phyloP scores from a whole-genome alignment of 2,329 filamentous ascomycete species.

The Colletotrichum trifolii region DNA sequence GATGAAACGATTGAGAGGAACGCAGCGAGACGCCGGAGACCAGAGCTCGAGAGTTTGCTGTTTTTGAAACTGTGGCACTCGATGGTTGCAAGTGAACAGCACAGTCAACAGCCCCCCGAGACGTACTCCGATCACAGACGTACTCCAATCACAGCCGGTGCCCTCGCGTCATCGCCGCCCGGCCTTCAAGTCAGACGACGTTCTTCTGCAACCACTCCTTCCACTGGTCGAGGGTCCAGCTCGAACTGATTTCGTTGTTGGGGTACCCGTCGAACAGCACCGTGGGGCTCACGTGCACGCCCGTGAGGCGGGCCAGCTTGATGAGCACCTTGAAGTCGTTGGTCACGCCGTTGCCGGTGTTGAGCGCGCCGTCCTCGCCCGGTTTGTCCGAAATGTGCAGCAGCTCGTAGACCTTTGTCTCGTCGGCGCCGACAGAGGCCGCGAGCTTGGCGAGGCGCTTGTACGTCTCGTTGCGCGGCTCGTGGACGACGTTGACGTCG shows the following conservation, averaged over 20 bases:
- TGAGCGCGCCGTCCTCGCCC: conserved; percentile 74
- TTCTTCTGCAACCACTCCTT: conserved; percentile 79
- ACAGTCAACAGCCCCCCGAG: too few relatives aligned
- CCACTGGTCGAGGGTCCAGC: conserved; percentile 86
- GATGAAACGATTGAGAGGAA: too few relatives aligned
- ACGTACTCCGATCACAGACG: conserved; percentile 4
- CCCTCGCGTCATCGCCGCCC: neutral
- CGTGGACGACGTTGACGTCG: conserved; percentile 84
- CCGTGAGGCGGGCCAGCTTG: conserved; percentile 81
- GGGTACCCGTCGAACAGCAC: conserved; percentile 90
- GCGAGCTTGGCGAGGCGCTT: conserved; percentile 81
- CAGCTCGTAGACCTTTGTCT: conserved; percentile 74
- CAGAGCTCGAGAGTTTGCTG: too few relatives aligned
- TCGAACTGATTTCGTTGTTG: conserved; percentile 80
- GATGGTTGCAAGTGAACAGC: too few relatives aligned
- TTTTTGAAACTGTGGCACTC: too few relatives aligned
- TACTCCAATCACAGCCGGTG: conserved; percentile 15
- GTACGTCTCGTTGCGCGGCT: conserved; percentile 88
- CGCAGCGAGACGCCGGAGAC: too few relatives aligned
- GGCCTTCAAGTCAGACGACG: conserved; percentile 49
- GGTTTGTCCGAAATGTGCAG: conserved; percentile 77
- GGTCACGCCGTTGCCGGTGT: conserved; percentile 84
- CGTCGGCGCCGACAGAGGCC: conserved; percentile 73
- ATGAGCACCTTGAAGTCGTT: conserved; percentile 86
- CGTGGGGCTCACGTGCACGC: conserved; percentile 91